Conservation (phyloP, 2,329 filamentous ascomycete species). For the Chalaropsis thielavioides region DNA sequence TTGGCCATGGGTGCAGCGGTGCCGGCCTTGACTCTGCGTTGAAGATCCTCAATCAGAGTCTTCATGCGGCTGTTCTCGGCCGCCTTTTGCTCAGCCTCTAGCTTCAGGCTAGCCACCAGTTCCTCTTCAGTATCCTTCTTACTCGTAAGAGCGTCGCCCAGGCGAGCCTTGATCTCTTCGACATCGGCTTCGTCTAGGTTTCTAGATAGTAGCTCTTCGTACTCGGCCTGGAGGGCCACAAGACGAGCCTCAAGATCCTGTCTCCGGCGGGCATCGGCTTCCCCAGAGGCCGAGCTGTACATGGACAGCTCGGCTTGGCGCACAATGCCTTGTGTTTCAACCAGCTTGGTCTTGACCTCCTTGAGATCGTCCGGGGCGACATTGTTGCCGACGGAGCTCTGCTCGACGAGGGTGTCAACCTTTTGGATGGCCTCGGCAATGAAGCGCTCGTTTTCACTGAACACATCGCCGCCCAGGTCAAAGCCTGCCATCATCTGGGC, state of each 20-base stretch:
- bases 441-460: conserved; percentile 80
- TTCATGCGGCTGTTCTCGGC: conserved; percentile 74
- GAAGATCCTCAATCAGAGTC: conserved; percentile 64
- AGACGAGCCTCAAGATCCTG: conserved; percentile 66
- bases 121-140: conserved; percentile 60
- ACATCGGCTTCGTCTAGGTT: conserved; percentile 67
- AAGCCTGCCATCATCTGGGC: conserved; percentile 99
- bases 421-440: conserved; percentile 74
- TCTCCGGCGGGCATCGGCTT: conserved; percentile 52
- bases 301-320: conserved; percentile 81
- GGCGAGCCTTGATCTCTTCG: conserved; percentile 66
- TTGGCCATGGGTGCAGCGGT: conserved; percentile 48
- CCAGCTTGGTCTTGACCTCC: conserved; percentile 59
- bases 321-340: conserved; percentile 85
- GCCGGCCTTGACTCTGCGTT: conserved; percentile 55
- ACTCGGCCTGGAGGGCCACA: conserved; percentile 60
- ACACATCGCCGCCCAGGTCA: conserved; percentile 80
- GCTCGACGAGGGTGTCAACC: conserved; percentile 63
- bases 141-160: conserved; percentile 63
- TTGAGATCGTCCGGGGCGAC: conserved; percentile 71
- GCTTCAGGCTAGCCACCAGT: conserved; percentile 61
- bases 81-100: conserved; percentile 59
- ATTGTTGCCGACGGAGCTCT: conserved; percentile 60
- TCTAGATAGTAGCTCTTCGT: conserved; percentile 66
- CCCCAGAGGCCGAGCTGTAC: conserved; percentile 51